Evolutionary conservation across 1,284 basidiomycete genomes (phyloP).

Genomic region (Fistulina hepatica): DNA sequence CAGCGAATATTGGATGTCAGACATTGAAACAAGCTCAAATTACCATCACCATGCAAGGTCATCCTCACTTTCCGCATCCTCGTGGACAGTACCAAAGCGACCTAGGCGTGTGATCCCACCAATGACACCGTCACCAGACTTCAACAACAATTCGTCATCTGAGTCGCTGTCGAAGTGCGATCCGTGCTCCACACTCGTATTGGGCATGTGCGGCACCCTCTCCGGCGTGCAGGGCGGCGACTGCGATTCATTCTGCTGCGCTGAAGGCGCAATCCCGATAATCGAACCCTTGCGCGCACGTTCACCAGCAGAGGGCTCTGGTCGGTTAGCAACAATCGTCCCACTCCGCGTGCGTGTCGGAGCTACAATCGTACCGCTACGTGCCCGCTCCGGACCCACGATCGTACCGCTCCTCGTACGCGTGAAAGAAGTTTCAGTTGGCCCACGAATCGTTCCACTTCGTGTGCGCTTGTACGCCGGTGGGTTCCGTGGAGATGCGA

Average conservation of each 20-base stretch:
- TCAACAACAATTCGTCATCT: slow-evolving; percentile 13
- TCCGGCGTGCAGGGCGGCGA: not conserved
- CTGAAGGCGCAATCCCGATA: slow-evolving; percentile 4
- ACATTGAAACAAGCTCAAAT: too few species aligned
- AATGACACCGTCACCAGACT: slow-evolving; percentile 5
- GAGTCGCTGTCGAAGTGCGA: slow-evolving; percentile 10
- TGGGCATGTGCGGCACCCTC: not conserved
- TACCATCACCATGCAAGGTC: too few species aligned
- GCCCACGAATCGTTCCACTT: too few species aligned
- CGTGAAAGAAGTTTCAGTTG: too few species aligned
- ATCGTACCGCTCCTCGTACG: slow-evolving; percentile 6
- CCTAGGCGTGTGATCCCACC: not conserved
- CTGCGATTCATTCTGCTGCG: not conserved
- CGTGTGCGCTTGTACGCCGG: too few species aligned
- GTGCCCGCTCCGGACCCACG: slow-evolving; percentile 5
- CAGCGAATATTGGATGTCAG: too few species aligned
- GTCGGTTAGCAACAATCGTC: slow-evolving; percentile 22
- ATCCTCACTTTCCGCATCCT: too few species aligned
- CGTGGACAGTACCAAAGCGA: too few species aligned
- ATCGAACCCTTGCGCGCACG: slow-evolving; percentile 7
- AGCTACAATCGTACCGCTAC: slow-evolving; percentile 5
- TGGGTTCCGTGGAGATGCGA: too few species aligned
- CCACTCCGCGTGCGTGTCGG: slow-evolving; percentile 30
- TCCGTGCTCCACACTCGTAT: not conserved
- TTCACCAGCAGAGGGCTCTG: slow-evolving; percentile 5